Conservation (phyloP, 179 eudicot genomes). For the Heliamphora pulchella region DNA sequence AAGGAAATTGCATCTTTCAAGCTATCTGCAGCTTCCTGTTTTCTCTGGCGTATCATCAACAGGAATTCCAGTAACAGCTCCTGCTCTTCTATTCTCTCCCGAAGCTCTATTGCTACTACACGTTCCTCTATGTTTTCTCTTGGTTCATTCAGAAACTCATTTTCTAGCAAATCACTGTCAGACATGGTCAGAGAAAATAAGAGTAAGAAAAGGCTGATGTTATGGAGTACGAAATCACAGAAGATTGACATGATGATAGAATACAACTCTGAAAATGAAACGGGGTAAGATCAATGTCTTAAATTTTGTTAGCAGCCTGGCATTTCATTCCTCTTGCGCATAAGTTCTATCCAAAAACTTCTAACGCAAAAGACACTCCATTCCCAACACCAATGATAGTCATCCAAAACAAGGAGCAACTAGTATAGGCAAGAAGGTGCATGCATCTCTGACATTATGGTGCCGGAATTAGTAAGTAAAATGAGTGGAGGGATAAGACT, state of each 20-base stretch:
- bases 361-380: too few species aligned
- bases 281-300: neutral
- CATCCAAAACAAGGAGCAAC: neutral
- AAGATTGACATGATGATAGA: constrained; percentile 5
- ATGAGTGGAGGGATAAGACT: too few species aligned
- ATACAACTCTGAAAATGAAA: neutral
- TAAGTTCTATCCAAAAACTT: too few species aligned
- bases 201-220: neutral
- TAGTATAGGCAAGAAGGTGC: neutral
- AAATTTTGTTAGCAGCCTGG: neutral
- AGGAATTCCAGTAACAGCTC: constrained; percentile 83
- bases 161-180: constrained; percentile 81
- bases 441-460: neutral
- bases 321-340: neutral
- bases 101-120: constrained; percentile 71
- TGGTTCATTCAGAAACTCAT: constrained; percentile 77
- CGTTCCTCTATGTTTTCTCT: constrained; percentile 69
- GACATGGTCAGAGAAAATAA: constrained; percentile 5
- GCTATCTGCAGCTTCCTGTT: constrained; percentile 65
- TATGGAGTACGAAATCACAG: neutral
- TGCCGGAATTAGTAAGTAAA: neutral
- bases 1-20: constrained; percentile 62
- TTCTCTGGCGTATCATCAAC: constrained; percentile 50
- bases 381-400: neutral
- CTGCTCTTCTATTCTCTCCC: constrained; percentile 79